Percentiles rank a stretch among this genome's conserved stretches.
phyloP scores from a whole-genome alignment of 352 stramenopile species.

The Pythium aquatile region DNA sequence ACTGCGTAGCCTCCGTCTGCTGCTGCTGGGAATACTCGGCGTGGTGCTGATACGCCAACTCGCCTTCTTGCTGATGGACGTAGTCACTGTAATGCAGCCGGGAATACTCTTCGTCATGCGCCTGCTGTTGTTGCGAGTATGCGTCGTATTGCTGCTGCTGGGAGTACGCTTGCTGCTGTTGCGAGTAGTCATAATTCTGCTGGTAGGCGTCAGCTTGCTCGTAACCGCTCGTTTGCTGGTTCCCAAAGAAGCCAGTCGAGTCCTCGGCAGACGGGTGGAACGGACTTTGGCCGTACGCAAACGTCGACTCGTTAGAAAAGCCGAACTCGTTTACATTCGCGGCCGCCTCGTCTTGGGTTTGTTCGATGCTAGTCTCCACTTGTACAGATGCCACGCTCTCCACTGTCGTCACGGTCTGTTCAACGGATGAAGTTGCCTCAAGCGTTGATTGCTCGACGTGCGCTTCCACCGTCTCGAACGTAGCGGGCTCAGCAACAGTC shows the following conservation, averaged over 20 bases:
- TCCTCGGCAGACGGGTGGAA: not conserved
- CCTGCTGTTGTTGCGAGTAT: not conserved
- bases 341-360: not conserved
- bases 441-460: not conserved
- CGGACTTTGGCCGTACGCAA: not conserved
- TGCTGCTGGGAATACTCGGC: not conserved
- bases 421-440: not conserved
- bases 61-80: not conserved
- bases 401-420: not conserved
- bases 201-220: not conserved
- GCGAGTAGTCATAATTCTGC: not conserved
- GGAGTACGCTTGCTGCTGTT: not conserved
- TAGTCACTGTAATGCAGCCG: not conserved
- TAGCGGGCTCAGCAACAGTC: not conserved
- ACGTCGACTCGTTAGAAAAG: not conserved
- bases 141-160: not conserved
- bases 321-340: not conserved
- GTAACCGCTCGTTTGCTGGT: not conserved
- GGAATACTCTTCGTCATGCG: not conserved
- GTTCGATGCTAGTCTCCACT: not conserved
- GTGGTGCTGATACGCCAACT: not conserved
- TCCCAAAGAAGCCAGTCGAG: not conserved
- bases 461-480: not conserved
- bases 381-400: not conserved
- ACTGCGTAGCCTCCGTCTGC: not conserved